Evolutionary conservation across 768 basidiomycete species (phyloP), one percentile per base, ranked within the genome.

Genomic region (Tylopilus balloui): DNA sequence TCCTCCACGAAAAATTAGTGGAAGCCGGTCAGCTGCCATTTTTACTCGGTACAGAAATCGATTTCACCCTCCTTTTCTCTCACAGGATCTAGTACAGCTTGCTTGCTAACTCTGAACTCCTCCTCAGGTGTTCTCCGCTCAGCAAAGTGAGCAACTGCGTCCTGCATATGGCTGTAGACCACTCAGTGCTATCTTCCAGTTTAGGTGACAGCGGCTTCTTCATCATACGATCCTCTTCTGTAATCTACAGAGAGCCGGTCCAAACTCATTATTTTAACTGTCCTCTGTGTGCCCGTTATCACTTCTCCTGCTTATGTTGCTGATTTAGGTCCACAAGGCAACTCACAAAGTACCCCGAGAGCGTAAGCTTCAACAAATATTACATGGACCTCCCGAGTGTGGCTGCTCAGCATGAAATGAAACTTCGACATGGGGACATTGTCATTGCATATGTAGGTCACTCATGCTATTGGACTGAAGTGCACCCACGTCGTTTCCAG

Each of bases 11-110:
- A 61, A 74, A 78, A 54, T 70, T 68, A 37, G 87, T 80, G n/a
- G 40, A 68, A 41, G 78, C 75, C 47, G 78, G 78, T 80, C 51
- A 17, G 53, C 45, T 17, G 63, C 67, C 10, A 8, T 50, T 17
- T 59, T 65, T 71, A 34, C 46, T 57, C 45, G 7, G 6, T 44
- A 42, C 14, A 11, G 34, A 8, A 2, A n/a, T 23, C 15, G 6
- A 45, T 48, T 40, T 54, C 20, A 48, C 34, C 13, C 43, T 35
- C 35, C 10, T 45, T 12, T 8, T 38, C 42, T 40, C 23, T 46
- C 10, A 10, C 40, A 92, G 89, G 89, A 47, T 90, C 90, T 11
- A 92, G 90, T 62, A 92, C 90, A 0, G 88, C 87, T 28, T 88
- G 86, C 58, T 67, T 92, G 21, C 61, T 89, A 31, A 87, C 78